Conservation (phyloP, 805 yeast species). For the Hanseniaspora clermontiae region DNA sequence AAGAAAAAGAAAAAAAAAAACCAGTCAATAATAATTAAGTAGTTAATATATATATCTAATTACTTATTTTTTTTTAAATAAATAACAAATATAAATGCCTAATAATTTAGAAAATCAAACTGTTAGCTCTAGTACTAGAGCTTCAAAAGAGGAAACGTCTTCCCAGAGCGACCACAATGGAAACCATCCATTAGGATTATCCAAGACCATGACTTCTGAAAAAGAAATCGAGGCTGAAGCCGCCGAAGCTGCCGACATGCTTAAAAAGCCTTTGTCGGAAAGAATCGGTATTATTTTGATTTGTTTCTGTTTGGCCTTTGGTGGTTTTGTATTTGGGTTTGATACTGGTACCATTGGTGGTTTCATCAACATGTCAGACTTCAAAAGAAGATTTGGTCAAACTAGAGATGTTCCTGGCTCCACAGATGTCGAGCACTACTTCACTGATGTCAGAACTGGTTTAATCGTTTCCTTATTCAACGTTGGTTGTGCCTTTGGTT, state of each 20-base stretch:
- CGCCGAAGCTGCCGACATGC: constrained; percentile 1
- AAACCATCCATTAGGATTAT: background rate
- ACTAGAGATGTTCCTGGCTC: constrained; percentile 24
- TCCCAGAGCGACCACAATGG: background rate
- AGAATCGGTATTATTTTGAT: constrained; percentile 5
- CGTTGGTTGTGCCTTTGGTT: constrained; percentile 61
- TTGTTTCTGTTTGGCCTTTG: constrained; percentile 32
- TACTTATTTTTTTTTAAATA: too few species aligned
- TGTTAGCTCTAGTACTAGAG: background rate
- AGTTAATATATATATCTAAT: background rate
- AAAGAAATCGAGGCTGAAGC: background rate
- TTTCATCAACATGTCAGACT: constrained; percentile 50
- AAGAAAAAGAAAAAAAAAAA: background rate
- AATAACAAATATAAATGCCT: background rate
- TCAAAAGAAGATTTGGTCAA: constrained; percentile 41
- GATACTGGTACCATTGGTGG: constrained; percentile 71
- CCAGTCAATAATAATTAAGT: background rate
- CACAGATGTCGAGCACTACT: constrained; percentile 20
- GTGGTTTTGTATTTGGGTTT: constrained; percentile 63
- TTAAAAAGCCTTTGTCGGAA: constrained; percentile 2
- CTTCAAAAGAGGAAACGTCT: background rate
- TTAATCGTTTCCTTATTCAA: constrained; percentile 46
- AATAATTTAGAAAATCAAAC: background rate
- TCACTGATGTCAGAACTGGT: constrained; percentile 40
- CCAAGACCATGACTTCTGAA: background rate